Evolutionary conservation across 164 flowering plant genomes (phyloP).

Genomic region (Brasenia schreberi): DNA sequence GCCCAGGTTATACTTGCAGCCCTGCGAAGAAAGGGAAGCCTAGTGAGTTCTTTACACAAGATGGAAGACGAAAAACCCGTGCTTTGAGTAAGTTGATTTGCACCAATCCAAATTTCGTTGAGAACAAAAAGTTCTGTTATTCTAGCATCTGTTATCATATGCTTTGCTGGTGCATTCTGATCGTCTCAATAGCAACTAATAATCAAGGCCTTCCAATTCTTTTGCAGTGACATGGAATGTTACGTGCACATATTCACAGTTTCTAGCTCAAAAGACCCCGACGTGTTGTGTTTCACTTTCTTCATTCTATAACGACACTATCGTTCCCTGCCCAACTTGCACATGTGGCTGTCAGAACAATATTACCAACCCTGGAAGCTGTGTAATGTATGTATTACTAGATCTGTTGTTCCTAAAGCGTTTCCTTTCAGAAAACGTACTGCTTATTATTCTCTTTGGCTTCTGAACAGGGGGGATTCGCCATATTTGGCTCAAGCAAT

Average conservation of each 20-base stretch:
- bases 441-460: background rate
- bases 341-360: conserved; percentile 62
- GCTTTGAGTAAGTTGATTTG: conserved; percentile 48
- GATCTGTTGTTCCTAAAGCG: background rate
- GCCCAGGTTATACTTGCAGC: conserved; percentile 70
- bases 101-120: background rate
- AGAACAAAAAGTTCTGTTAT: background rate
- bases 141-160: background rate
- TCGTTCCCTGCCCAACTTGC: conserved; percentile 55
- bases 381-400: conserved; percentile 33
- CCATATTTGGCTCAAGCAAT: conserved; percentile 47
- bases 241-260: conserved; percentile 70
- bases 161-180: background rate
- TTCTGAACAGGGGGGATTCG: conserved; percentile 26
- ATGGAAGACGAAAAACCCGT: conserved; percentile 52
- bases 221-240: conserved; percentile 82
- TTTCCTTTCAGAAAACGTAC: no score
- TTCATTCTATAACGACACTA: conserved; percentile 52
- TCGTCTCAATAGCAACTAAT: background rate
- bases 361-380: conserved; percentile 27
- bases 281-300: conserved; percentile 76
- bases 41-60: conserved; percentile 33
- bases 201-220: background rate
- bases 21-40: conserved; percentile 51
- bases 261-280: conserved; percentile 55